Percentiles rank a stretch among this genome's conserved stretches.
Evolutionary conservation across 1,139 yeast genomes (phyloP).

Genomic region (Blastobotrys proliferans): DNA sequence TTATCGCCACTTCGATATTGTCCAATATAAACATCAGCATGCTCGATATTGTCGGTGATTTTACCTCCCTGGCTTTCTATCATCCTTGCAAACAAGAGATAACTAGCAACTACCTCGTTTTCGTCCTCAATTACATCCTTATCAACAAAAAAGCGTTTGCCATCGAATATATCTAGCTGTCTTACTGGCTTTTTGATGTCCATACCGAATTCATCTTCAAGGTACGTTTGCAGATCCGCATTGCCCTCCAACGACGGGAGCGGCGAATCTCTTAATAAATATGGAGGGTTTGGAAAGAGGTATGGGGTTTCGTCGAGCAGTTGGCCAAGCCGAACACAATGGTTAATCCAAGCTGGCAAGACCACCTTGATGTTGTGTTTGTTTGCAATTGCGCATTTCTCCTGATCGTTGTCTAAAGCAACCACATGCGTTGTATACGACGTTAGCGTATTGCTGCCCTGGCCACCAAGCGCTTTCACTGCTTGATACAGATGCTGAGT

Average conservation of each 20-base stretch:
- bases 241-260: too few species aligned
- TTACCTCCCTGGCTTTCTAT: constrained; percentile 40
- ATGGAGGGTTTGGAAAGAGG: constrained; percentile 35
- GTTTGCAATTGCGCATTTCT: constrained; percentile 32
- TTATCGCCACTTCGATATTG: constrained; percentile 56
- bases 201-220: background rate
- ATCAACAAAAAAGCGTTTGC: constrained; percentile 31
- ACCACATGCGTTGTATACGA: constrained; percentile 75
- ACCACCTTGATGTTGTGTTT: constrained; percentile 52
- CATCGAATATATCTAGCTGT: constrained; percentile 24
- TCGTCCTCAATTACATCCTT: constrained; percentile 35
- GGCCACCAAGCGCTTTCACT: constrained; percentile 72
- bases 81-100: too few species aligned
- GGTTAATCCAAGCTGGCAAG: constrained; percentile 66
- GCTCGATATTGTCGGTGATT: constrained; percentile 33
- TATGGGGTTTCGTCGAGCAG: constrained; percentile 54
- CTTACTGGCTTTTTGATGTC: background rate
- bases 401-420: constrained; percentile 51
- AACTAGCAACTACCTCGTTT: too few species aligned
- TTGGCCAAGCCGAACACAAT: constrained; percentile 54
- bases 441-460: constrained; percentile 58
- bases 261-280: background rate
- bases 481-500: constrained; percentile 64
- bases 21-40: constrained; percentile 63
- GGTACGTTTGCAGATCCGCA: background rate